Percentiles rank a stretch among this genome's conserved stretches.
Conservation (phyloP, 139 green algal genomes). For the Coelastrella sp. region DNA sequence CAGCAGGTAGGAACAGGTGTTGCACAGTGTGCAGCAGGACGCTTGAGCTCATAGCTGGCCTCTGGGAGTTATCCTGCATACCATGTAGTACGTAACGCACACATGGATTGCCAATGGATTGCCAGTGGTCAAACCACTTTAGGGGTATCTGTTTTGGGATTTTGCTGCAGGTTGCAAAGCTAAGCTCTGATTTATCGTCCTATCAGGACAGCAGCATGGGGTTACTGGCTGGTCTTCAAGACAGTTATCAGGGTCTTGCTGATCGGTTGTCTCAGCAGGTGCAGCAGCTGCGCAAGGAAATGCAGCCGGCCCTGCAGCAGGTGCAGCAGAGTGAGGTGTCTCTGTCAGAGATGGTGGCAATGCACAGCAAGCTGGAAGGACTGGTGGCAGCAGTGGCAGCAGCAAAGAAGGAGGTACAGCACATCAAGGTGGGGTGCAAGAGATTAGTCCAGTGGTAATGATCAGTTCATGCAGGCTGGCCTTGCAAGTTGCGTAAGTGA, state of each 20-base stretch:
- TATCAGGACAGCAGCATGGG: neutral
- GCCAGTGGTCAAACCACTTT: too few species aligned
- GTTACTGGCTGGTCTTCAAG: slow-evolving; percentile 2
- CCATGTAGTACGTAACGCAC: too few species aligned
- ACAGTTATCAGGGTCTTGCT: neutral
- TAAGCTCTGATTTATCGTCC: neutral
- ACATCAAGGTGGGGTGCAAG: slow-evolving; percentile 18
- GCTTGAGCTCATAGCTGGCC: too few species aligned
- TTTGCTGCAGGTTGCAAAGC: neutral
- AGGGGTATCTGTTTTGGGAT: neutral
- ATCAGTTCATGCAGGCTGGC: too few species aligned
- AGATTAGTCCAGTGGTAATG: too few species aligned
- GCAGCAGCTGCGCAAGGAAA: slow-evolving; percentile 22
- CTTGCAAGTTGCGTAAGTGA: neutral
- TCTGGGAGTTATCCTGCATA: too few species aligned
- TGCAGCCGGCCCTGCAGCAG: slow-evolving; percentile 28
- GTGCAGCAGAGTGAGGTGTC: neutral
- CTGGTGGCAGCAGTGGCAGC: neutral
- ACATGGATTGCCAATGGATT: too few species aligned
- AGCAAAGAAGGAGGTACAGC: neutral
- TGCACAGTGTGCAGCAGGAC: neutral
- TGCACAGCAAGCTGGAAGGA: slow-evolving; percentile 29
- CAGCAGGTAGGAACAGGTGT: slow-evolving; percentile 26
- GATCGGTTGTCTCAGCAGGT: slow-evolving; percentile 19
- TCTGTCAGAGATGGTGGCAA: neutral